These are phyloP conservation scores for Aspergillus ellipticus DNA, from an alignment of 495 filamentous ascomycete genomes.

Conservation along the genomic window DNA sequence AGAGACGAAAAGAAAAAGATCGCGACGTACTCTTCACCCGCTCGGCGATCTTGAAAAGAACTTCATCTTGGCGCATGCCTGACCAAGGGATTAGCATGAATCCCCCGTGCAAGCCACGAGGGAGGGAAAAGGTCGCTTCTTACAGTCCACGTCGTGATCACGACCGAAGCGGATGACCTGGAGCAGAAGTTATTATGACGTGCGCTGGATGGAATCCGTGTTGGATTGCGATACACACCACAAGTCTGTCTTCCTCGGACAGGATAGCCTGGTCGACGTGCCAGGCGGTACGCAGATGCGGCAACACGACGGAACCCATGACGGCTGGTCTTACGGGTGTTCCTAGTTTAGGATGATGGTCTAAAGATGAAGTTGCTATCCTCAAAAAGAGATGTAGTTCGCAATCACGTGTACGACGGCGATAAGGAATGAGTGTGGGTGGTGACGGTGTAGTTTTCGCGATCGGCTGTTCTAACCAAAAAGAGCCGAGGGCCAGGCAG, in stretches of 20 bases:
- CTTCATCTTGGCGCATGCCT: constrained; percentile 90
- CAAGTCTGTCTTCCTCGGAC: constrained; percentile 88
- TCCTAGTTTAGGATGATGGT: too few species aligned
- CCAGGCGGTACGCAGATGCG: constrained; percentile 90
- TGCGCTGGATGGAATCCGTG: not conserved
- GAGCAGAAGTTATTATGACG: not conserved
- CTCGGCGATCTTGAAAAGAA: constrained; percentile 70
- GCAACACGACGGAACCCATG: constrained; percentile 92
- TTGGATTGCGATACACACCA: constrained; percentile 46
- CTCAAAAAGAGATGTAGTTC: not conserved
- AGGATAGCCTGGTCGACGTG: constrained; percentile 94
- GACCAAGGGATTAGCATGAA: constrained; percentile 16
- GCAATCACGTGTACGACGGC: too few species aligned
- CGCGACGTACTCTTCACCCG: constrained; percentile 39
- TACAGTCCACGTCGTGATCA: constrained; percentile 65
- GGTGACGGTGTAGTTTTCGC: too few species aligned
- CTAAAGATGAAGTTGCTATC: too few species aligned
- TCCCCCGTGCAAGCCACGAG: not conserved
- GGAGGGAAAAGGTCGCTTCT: constrained; percentile 1
- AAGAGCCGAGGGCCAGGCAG: too few species aligned
- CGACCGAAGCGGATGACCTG: constrained; percentile 76
- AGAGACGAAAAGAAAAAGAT: too few species aligned
- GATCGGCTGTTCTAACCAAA: too few species aligned
- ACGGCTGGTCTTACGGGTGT: constrained; percentile 9
- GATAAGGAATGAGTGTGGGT: too few species aligned